A percentile compares a stretch with the other conserved stretches of the same genome.
phyloP scores from a whole-genome alignment of 1,139 yeast species.

The Blastobotrys capitulatus region DNA sequence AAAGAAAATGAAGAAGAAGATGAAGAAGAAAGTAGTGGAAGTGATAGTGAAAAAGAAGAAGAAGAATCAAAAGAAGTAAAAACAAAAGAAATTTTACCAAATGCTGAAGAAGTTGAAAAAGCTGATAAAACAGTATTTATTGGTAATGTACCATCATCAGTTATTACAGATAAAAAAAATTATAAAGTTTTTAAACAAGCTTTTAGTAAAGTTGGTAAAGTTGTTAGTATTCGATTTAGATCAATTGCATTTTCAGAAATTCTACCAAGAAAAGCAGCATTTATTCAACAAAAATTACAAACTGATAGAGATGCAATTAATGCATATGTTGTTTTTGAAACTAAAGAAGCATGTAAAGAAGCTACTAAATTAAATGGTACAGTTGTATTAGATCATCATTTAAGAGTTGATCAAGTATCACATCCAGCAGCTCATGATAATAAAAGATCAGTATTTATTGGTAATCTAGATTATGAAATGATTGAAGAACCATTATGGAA shows the following conservation, averaged over 20 bases:
- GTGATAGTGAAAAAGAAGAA: slow-evolving; percentile 26
- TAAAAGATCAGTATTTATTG: slow-evolving; percentile 82
- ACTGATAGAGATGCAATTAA: slow-evolving; percentile 74
- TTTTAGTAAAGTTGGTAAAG: slow-evolving; percentile 52
- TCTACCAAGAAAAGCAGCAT: slow-evolving; percentile 89
- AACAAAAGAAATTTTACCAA: slow-evolving; percentile 11
- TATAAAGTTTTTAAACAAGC: slow-evolving; percentile 60
- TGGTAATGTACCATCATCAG: slow-evolving; percentile 71
- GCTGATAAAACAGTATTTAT: slow-evolving; percentile 87
- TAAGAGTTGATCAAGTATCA: slow-evolving; percentile 86
- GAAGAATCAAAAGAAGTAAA: background rate
- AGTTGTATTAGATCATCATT: slow-evolving; percentile 63
- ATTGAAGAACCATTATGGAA: slow-evolving; percentile 85
- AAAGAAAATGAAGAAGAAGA: slow-evolving; percentile 22
- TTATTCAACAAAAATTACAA: slow-evolving; percentile 74
- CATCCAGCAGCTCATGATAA: slow-evolving; percentile 87
- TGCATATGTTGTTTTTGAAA: slow-evolving; percentile 76
- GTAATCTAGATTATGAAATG: slow-evolving; percentile 90
- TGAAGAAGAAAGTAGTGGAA: slow-evolving; percentile 10
- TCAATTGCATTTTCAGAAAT: slow-evolving; percentile 87
- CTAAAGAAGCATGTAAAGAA: slow-evolving; percentile 49
- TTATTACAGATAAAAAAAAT: slow-evolving; percentile 56
- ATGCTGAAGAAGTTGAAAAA: slow-evolving; percentile 56
- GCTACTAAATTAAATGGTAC: slow-evolving; percentile 57
- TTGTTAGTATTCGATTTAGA: slow-evolving; percentile 79